Conservation (phyloP, 2,329 filamentous ascomycete species). For the Rhexocercosporidium sp. region DNA sequence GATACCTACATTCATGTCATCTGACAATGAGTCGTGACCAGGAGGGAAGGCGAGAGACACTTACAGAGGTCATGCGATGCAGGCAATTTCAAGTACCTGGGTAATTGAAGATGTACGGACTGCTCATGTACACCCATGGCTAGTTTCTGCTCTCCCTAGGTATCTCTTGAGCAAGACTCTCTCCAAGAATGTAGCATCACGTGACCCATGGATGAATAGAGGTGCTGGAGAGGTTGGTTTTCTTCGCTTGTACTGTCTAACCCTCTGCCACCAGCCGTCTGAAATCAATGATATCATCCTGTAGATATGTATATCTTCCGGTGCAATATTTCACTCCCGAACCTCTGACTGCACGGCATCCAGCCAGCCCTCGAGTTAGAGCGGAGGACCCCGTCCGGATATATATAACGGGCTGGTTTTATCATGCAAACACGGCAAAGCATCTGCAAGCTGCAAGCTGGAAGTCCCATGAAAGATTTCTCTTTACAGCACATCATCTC, state of each 20-base stretch:
- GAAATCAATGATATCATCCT: background rate
- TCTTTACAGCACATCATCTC: background rate
- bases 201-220: too few species aligned
- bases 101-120: background rate
- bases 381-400: conserved; percentile 1
- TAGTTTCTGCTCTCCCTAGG: too few species aligned
- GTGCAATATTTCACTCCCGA: background rate
- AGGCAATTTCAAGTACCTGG: background rate
- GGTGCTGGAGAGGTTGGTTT: background rate
- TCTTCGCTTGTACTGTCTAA: background rate
- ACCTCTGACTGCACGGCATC: background rate
- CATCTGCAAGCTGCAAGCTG: background rate
- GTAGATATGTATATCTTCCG: background rate
- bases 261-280: background rate
- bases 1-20: background rate
- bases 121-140: background rate
- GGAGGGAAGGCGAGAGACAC: background rate
- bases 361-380: background rate
- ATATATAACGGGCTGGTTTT: conserved; percentile 3
- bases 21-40: background rate
- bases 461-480: too few species aligned
- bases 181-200: too few species aligned
- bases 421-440: background rate
- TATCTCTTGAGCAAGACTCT: too few species aligned
- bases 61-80: background rate